Conservation (phyloP, 75 land plant genomes). For the Picea glauca region DNA sequence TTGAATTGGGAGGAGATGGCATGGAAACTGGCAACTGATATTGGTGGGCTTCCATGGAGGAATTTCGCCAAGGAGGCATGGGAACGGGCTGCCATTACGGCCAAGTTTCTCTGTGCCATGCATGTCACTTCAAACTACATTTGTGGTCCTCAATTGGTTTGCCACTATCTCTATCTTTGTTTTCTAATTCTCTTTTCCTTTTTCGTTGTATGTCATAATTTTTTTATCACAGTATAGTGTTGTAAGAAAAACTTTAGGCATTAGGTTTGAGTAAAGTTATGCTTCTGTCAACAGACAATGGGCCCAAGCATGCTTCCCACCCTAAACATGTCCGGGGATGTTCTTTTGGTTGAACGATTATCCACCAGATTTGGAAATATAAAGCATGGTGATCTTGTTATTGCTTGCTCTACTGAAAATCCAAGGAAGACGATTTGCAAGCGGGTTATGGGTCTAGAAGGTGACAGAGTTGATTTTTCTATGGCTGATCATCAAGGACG, state of each 20-base stretch:
- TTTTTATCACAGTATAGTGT: not conserved
- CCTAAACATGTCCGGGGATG: slow-evolving; percentile 55
- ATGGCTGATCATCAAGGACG: slow-evolving; percentile 3
- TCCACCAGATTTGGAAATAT: slow-evolving; percentile 44
- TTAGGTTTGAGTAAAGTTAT: not conserved
- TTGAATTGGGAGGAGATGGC: not conserved
- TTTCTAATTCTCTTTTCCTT: not conserved
- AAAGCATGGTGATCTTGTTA: slow-evolving; percentile 68
- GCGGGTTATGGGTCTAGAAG: slow-evolving; percentile 73
- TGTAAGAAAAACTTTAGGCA: too few relatives aligned
- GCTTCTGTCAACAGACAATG: slow-evolving; percentile 26
- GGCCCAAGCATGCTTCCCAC: slow-evolving; percentile 97
- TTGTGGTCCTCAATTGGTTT: slow-evolving; percentile 27
- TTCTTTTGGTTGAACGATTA: slow-evolving; percentile 59
- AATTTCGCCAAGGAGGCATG: slow-evolving; percentile 36
- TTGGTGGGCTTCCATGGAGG: slow-evolving; percentile 36
- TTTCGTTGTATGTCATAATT: too few relatives aligned
- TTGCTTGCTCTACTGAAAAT: slow-evolving; percentile 59
- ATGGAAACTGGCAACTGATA: not conserved
- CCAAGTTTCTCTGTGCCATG: slow-evolving; percentile 54
- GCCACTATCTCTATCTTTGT: not conserved
- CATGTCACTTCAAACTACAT: slow-evolving; percentile 51
- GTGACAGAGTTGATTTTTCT: slow-evolving; percentile 52
- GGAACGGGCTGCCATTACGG: slow-evolving; percentile 23
- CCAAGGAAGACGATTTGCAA: slow-evolving; percentile 61